Evolutionary conservation across 495 filamentous ascomycete species (phyloP).

Genomic region (Neurospora tetraspora): DNA sequence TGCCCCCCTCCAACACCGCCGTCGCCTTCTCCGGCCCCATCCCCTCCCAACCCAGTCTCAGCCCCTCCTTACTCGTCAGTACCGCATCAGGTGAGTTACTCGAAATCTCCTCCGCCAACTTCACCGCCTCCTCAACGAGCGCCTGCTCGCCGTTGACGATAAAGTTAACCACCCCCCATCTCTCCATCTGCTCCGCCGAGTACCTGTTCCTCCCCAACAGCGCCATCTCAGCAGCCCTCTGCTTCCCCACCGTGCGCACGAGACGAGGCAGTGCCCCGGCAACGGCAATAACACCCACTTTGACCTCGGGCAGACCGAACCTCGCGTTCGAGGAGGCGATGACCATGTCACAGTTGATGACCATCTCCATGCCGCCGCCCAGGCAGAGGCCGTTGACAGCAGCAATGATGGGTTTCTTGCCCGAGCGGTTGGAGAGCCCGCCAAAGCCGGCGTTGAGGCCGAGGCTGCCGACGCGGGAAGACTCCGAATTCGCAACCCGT

Average conservation of each 20-base stretch:
- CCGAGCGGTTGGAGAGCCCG: constrained; percentile 37
- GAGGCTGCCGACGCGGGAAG: constrained; percentile 17
- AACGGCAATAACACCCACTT: constrained; percentile 59
- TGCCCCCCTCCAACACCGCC: constrained; percentile 42
- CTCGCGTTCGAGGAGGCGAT: constrained; percentile 46
- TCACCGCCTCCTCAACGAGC: constrained; percentile 44
- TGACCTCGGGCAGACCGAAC: constrained; percentile 66
- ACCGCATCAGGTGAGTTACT: constrained; percentile 65
- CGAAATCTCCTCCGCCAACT: constrained; percentile 43
- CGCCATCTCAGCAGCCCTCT: constrained; percentile 67
- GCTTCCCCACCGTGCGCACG: constrained; percentile 54
- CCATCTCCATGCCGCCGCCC: constrained; percentile 72
- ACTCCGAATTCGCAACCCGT: not conserved
- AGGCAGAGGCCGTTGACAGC: constrained; percentile 69
- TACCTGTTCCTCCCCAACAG: constrained; percentile 53
- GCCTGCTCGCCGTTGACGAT: constrained; percentile 42
- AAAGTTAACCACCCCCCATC: constrained; percentile 69
- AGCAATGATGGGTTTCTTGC: constrained; percentile 65
- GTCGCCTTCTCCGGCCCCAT: constrained; percentile 55
- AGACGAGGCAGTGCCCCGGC: constrained; percentile 67
- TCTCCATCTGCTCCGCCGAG: constrained; percentile 49
- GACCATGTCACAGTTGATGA: constrained; percentile 64
- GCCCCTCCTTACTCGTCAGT: constrained; percentile 54
- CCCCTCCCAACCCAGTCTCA: constrained; percentile 55
- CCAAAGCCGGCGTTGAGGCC: constrained; percentile 30